Percentiles rank a stretch among this genome's conserved stretches.
Evolutionary conservation across 306 rosid genomes (phyloP).

Genomic region (Biancaea sappan): DNA sequence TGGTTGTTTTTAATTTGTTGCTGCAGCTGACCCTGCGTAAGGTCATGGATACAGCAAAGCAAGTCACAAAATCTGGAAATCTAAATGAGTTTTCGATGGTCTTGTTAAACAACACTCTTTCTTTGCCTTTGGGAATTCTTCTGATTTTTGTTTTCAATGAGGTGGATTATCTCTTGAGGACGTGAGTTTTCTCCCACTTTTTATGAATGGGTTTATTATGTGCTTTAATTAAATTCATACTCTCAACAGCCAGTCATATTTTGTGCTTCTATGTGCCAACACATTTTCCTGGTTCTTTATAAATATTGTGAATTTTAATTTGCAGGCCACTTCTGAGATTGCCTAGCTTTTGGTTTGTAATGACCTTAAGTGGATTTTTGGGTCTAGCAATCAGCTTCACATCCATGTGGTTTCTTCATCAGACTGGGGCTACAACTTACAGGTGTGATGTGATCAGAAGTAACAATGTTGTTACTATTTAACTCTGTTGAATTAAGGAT

Average conservation of each 20-base stretch:
- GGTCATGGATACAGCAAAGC: slow-evolving; percentile 99
- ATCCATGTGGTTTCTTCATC: slow-evolving; percentile 99
- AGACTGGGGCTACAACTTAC: slow-evolving; percentile 91
- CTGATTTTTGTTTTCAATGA: slow-evolving; percentile 80
- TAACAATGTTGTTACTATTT: neutral
- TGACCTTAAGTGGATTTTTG: slow-evolving; percentile 87
- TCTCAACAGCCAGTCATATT: neutral
- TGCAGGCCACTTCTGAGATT: slow-evolving; percentile 92
- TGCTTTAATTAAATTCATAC: slow-evolving; percentile 17
- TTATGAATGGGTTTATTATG: slow-evolving; percentile 21
- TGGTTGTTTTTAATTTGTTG: slow-evolving; percentile 34
- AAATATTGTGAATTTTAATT: slow-evolving; percentile 33
- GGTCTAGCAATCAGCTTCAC: slow-evolving; percentile 99
- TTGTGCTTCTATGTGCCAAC: slow-evolving; percentile 22
- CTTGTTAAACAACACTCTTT: slow-evolving; percentile 91
- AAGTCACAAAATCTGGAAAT: slow-evolving; percentile 81
- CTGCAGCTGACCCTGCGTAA: slow-evolving; percentile 88
- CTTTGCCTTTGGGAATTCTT: slow-evolving; percentile 86
- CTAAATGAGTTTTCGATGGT: slow-evolving; percentile 97
- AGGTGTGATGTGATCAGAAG: slow-evolving; percentile 20
- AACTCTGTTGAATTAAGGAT: slow-evolving; percentile 6
- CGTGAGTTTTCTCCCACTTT: slow-evolving; percentile 64
- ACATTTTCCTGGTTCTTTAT: slow-evolving; percentile 6
- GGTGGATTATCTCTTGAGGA: slow-evolving; percentile 80
- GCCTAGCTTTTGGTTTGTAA: slow-evolving; percentile 91